Base-by-base conservation (phyloP, 2,329 filamentous ascomycete genomes). In the Seiridium cupressi region DNA sequence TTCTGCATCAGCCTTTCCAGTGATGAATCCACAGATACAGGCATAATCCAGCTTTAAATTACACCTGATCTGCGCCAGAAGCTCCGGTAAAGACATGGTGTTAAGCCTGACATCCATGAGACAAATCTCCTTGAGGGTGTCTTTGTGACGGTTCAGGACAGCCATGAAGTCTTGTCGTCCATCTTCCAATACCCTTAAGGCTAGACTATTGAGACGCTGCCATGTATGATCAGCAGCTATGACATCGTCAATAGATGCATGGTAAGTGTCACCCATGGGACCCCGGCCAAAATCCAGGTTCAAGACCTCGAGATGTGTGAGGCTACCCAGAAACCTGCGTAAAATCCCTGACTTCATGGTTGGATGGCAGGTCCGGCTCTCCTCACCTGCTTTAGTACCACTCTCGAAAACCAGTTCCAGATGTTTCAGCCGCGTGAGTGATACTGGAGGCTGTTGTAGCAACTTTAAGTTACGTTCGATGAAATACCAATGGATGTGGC, bases 21-120 rank as follows among this genome's bases (percentile, higher is more conserved):
- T 44, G 44, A 57, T 47, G 34, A 36, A 7, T 13, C 68, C 69
- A 51, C 66, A 70, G 31, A 72, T 66, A 46, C 65, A 68, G 11
- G 64, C 66, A 1, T 66, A 59, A 3, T 64, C 61, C 11, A 72
- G 55, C 42, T 58, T 31, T 49, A 72, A 54, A 8, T 57, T 63
- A n/a, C 60, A 62, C 51, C 68, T 61, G n/a, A 72, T 70, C 35
- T 66, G 60, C 3, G 63, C 64, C 47, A 71, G 60, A n/a, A 72
- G 62, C 18, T 58, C 55, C 31, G 44, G 56, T 67, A 69, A 71
- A 2, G 68, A 72, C 3, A 67, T 69, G 9, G 51, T 63, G 9
- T 49, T 55, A 7, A 72, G 64, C 32, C 47, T 44, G 11, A 71
- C 60, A 42, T 69, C 60, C 44, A 62, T 57, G 18, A 72, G 60